Percentiles rank a stretch among this genome's conserved stretches.
These are phyloP conservation scores for Penicillium cinerascens DNA, from an alignment of 495 filamentous ascomycete species.

Conservation along the genomic window DNA sequence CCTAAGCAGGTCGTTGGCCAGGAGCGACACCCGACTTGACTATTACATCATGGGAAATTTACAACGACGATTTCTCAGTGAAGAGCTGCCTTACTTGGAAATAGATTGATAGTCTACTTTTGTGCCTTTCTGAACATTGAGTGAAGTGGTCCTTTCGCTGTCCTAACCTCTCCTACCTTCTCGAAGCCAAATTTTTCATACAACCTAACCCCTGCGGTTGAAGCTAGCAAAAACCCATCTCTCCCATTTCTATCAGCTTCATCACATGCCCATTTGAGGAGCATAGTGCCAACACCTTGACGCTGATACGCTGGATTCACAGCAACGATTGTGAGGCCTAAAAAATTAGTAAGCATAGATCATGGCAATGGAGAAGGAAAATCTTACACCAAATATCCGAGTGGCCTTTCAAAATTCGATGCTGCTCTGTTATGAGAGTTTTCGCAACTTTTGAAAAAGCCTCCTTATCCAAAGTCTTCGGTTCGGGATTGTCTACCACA, in stretches of 20 bases:
- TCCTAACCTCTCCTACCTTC: background rate
- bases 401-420: too few relatives aligned
- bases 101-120: too few relatives aligned
- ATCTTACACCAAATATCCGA: constrained; percentile 2
- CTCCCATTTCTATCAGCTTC: background rate
- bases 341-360: background rate
- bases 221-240: background rate
- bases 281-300: background rate
- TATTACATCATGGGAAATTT: too few relatives aligned
- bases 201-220: background rate
- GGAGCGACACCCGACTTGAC: too few relatives aligned
- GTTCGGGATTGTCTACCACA: too few relatives aligned
- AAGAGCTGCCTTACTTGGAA: too few relatives aligned
- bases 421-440: too few relatives aligned
- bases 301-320: background rate
- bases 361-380: too few relatives aligned
- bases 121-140: background rate
- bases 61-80: too few relatives aligned
- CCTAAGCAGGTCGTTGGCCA: too few relatives aligned
- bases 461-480: too few relatives aligned
- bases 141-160: background rate
- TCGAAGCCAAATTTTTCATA: background rate
- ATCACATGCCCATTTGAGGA: background rate
- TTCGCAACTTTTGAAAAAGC: too few relatives aligned
- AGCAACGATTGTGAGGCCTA: background rate